These are phyloP conservation scores for Aphanocladium album DNA, from an alignment of 2,329 filamentous ascomycete genomes.

Conservation along the genomic window DNA sequence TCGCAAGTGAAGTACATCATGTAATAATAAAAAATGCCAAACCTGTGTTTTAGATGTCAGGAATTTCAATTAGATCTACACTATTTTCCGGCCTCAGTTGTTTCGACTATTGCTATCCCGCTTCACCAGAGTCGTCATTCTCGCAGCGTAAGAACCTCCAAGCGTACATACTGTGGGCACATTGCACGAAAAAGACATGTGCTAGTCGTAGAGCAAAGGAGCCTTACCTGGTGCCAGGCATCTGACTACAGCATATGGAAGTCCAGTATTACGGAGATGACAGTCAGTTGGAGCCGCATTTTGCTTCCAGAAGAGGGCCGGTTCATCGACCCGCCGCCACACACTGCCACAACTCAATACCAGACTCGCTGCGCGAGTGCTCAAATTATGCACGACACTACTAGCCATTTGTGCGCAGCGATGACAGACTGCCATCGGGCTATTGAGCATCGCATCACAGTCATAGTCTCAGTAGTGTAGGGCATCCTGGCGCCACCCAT, in stretches of 20 bases:
- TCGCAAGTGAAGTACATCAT: too few species aligned
- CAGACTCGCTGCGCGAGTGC: neutral
- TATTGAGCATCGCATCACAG: neutral
- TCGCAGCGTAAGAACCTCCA: neutral
- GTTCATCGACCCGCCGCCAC: slow-evolving; percentile 2
- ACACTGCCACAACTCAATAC: neutral
- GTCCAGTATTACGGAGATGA: neutral
- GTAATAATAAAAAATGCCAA: neutral
- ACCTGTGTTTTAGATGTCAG: neutral
- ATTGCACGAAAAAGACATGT: neutral
- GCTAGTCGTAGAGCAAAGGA: neutral
- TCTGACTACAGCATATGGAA: neutral
- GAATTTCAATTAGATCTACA: neutral
- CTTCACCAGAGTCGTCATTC: neutral
- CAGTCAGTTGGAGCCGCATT: neutral
- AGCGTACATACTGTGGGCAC: neutral
- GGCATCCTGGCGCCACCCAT: neutral
- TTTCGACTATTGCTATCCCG: neutral
- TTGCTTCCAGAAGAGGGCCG: neutral
- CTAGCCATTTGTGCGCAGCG: neutral
- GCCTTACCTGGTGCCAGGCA: neutral
- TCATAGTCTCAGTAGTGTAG: neutral
- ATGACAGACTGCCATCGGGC: neutral
- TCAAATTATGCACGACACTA: neutral
- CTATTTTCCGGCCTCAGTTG: too few species aligned